phyloP scores from a whole-genome alignment of 2,329 filamentous ascomycete species.

The Neurospora crassa region DNA sequence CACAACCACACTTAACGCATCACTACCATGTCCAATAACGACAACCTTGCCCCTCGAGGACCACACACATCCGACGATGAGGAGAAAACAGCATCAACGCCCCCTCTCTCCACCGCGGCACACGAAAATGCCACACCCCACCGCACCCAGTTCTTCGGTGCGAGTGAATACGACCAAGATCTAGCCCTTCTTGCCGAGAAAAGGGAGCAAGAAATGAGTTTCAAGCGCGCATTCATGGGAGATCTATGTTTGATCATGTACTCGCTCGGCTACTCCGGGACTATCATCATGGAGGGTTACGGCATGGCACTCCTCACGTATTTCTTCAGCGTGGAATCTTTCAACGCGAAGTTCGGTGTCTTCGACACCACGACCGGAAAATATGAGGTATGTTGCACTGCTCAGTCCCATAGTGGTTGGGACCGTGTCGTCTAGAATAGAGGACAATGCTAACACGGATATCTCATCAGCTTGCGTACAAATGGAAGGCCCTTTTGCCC shows the following conservation, averaged over 20 bases:
- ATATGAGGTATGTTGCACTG: slow-evolving; percentile 1
- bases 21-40: neutral
- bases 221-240: slow-evolving; percentile 9
- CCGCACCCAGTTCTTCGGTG: neutral
- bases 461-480: slow-evolving; percentile 7
- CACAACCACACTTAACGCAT: neutral
- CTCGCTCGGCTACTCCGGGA: slow-evolving; percentile 15
- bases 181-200: neutral
- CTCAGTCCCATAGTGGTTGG: neutral
- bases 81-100: neutral
- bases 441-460: neutral
- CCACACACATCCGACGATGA: neutral
- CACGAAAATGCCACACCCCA: neutral
- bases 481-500: slow-evolving; percentile 11
- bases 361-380: neutral
- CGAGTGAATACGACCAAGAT: neutral
- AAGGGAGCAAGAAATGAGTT: slow-evolving; percentile 12
- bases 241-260: slow-evolving; percentile 15
- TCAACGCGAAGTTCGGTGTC: slow-evolving; percentile 10
- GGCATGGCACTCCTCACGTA: slow-evolving; percentile 15
- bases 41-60: neutral
- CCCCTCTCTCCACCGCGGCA: neutral
- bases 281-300: slow-evolving; percentile 18
- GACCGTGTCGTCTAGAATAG: neutral
- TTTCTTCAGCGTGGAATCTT: slow-evolving; percentile 11